These are phyloP conservation scores for Dipteronia dyeriana DNA, from an alignment of 345 rosid genomes.

Conservation along the genomic window DNA sequence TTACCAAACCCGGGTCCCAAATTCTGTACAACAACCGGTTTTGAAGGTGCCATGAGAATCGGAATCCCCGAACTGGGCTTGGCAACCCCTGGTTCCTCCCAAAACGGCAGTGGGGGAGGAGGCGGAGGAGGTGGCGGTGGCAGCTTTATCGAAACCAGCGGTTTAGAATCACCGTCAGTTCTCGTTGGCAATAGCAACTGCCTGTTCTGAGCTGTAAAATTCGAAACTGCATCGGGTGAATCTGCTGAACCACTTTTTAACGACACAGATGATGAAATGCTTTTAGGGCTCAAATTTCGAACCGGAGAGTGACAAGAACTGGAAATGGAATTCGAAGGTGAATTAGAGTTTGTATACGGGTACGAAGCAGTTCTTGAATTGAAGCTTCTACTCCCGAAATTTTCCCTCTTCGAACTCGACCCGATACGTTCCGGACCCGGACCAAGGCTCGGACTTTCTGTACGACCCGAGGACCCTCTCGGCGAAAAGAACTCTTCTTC, in stretches of 20 bases:
- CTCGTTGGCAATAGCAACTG: conserved; percentile 23
- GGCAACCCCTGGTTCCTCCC: conserved; percentile 44
- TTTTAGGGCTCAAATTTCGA: conserved; percentile 37
- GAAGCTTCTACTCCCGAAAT: conserved; percentile 50
- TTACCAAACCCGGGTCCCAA: conserved; percentile 2
- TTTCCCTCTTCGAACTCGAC: conserved; percentile 53
- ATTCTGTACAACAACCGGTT: conserved; percentile 34
- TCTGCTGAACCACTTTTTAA: conserved; percentile 21
- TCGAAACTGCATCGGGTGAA: conserved; percentile 25
- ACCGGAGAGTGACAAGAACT: conserved; percentile 41
- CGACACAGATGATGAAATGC: conserved; percentile 21
- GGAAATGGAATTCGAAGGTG: conserved; percentile 51
- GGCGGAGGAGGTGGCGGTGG: conserved; percentile 82
- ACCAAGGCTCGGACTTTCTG: conserved; percentile 39
- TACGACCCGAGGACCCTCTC: conserved; percentile 71
- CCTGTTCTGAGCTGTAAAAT: conserved; percentile 21
- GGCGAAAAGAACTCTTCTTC: conserved; percentile 95
- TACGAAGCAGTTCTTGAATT: conserved; percentile 70
- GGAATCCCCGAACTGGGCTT: conserved; percentile 38
- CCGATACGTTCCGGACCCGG: conserved; percentile 27
- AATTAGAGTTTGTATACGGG: conserved; percentile 53
- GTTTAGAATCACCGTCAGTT: conserved; percentile 21
- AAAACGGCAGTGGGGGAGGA: conserved; percentile 58
- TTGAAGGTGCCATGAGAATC: conserved; percentile 38
- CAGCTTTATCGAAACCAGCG: conserved; percentile 36